phyloP scores from a whole-genome alignment of 78 protist species.

The Acrasis kona region DNA sequence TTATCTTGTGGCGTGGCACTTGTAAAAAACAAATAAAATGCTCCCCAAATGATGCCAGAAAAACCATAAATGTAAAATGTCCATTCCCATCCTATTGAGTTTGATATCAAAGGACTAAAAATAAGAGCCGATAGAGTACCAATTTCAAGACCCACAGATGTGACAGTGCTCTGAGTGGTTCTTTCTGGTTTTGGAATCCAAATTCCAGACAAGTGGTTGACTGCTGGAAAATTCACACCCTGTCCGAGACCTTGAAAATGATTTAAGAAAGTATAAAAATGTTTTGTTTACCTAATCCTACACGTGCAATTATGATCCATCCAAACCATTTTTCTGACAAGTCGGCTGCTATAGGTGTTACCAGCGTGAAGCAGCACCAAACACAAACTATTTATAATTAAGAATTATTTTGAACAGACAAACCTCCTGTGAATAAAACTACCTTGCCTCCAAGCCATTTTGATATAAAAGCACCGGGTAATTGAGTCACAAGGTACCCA shows the following conservation, averaged over 20 bases:
- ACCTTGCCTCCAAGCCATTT: slow-evolving; percentile 1
- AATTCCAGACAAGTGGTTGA: background rate
- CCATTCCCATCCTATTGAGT: background rate
- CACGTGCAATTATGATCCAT: too few relatives aligned
- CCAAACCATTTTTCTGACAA: background rate
- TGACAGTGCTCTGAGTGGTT: background rate
- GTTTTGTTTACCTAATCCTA: too few relatives aligned
- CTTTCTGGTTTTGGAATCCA: slow-evolving; percentile 7
- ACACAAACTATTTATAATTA: too few relatives aligned
- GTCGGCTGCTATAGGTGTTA: background rate
- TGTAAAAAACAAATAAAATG: background rate
- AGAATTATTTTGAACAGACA: background rate
- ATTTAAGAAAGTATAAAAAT: too few relatives aligned
- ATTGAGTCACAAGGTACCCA: slow-evolving; percentile 15
- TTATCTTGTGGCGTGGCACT: background rate
- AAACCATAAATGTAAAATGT: slow-evolving; percentile 4
- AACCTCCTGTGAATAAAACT: background rate
- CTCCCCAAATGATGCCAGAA: background rate
- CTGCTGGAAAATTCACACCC: slow-evolving; percentile 6
- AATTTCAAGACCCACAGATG: background rate
- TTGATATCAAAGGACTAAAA: background rate
- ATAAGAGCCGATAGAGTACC: background rate
- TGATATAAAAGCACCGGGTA: slow-evolving; percentile 1
- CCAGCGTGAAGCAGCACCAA: background rate
- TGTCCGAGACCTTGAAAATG: background rate